Conservation (phyloP, 179 eudicot species). For the Camellia oleifera region DNA sequence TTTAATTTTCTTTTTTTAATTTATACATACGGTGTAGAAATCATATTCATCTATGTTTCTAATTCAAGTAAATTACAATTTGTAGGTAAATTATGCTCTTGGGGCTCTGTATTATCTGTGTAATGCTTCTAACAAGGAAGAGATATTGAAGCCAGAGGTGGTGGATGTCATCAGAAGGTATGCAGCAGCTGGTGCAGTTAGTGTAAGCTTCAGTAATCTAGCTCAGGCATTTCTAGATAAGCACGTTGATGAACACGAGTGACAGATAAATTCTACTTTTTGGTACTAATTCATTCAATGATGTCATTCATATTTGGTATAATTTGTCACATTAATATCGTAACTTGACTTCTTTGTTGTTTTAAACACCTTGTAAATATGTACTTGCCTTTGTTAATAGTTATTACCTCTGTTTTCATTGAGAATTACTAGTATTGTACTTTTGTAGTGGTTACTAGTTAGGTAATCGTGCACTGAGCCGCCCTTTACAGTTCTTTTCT, state of each 20-base stretch:
- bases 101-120: conserved; percentile 70
- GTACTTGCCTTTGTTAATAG: neutral
- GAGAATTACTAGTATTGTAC: neutral
- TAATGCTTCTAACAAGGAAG: conserved; percentile 43
- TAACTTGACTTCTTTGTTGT: neutral
- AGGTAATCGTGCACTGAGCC: too few species aligned
- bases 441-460: too few species aligned
- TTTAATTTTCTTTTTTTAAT: neutral
- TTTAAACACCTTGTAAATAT: neutral
- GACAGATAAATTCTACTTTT: neutral
- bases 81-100: conserved; percentile 68
- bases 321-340: neutral
- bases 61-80: neutral
- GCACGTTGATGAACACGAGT: conserved; percentile 26
- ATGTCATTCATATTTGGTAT: neutral
- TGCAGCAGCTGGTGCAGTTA: conserved; percentile 46
- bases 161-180: conserved; percentile 48
- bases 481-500: too few species aligned
- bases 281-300: too few species aligned
- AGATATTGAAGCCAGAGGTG: conserved; percentile 53
- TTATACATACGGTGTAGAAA: neutral
- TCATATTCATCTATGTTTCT: neutral
- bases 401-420: neutral
- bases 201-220: conserved; percentile 54
- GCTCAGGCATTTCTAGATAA: conserved; percentile 75